Base-by-base conservation (phyloP, 2,329 filamentous ascomycete species). In the Whalleya microplaca region DNA sequence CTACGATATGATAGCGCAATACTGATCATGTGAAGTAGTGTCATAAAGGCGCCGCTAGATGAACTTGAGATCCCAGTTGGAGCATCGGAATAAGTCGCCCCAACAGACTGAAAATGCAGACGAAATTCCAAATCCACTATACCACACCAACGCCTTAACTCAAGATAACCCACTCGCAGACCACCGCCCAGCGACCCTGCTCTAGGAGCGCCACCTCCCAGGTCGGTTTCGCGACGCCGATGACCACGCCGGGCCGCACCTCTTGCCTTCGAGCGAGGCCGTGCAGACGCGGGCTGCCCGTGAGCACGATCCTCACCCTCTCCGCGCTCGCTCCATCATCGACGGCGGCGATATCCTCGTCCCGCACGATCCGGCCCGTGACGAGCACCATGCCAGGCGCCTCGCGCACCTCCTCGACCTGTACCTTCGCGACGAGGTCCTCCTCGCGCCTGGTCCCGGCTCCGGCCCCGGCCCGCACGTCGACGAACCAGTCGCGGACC, bases 401-500 rank as follows among this genome's bases (percentile, higher is more conserved):
- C 4, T 46, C 53, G 7, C 58, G 55, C 14, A 71, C 61, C 14
- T 69, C 65, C 1, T 68, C 64, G 10, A 72, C 65, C 6, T 51
- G 48, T 8, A 72, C 47, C 32, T 52, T 51, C 12, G 61, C 58
- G 12, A 57, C 46, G 60, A 61, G 70, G n/a, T 66, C 27, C 47
- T 62, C 53, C 40, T 48, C 53, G 27, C 56, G 47, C 46, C 21
- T 44, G 2, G 50, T 50, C 16, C 48, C 45, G 52, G 52, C 52
- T 12, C 48, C 49, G n/a, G 53, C 48, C 16, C 48, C 52, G 12
- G 57, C 70, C 57, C 78, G 77, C 41, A 76, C 71, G 47, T 76
- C 75, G 41, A 79, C 71, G 29, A 80, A 71, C 77, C 77, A 80
- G 66, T 76, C 73, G 6, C 76, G 72, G 8, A 79, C 64, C 54